Percentiles rank a stretch among this genome's conserved stretches.
phyloP scores from a whole-genome alignment of 192 early-diverging fungal genomes.

The Polychytrium aggregatum region DNA sequence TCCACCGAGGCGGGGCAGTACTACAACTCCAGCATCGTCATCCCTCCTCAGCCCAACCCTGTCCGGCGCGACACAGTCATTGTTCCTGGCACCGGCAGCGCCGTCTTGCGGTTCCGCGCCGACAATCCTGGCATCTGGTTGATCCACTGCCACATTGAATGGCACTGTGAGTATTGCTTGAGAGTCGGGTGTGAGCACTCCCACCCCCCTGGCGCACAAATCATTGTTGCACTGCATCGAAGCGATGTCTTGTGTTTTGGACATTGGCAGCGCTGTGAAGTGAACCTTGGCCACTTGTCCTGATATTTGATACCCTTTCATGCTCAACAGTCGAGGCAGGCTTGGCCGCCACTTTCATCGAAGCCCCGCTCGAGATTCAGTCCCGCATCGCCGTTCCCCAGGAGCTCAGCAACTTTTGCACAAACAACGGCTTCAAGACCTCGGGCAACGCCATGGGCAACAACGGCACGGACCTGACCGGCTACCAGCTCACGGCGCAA shows the following conservation, averaged over 20 bases:
- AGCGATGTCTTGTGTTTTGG: too few relatives aligned
- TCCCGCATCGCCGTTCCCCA: constrained; percentile 38
- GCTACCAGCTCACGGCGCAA: constrained; percentile 37
- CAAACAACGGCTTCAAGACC: constrained; percentile 37
- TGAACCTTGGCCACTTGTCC: too few relatives aligned
- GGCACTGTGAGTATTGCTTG: too few relatives aligned
- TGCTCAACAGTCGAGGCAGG: constrained; percentile 63
- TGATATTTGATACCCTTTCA: too few relatives aligned
- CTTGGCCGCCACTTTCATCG: constrained; percentile 56
- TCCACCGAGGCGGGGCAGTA: constrained; percentile 37
- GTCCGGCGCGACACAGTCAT: neutral
- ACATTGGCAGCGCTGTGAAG: too few relatives aligned
- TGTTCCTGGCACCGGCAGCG: constrained; percentile 48
- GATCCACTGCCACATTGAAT: constrained; percentile 83
- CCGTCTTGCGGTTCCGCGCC: constrained; percentile 61
- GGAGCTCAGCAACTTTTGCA: constrained; percentile 52
- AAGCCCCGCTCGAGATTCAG: constrained; percentile 59
- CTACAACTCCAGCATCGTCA: constrained; percentile 50
- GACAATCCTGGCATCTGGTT: constrained; percentile 82
- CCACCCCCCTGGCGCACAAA: too few relatives aligned
- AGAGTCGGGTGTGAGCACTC: too few relatives aligned
- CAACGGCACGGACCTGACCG: constrained; percentile 48
- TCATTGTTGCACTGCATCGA: too few relatives aligned
- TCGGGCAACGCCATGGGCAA: constrained; percentile 68
- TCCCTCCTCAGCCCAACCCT: constrained; percentile 21